Base-by-base conservation (phyloP, 192 early-diverging fungal species). In the Entophlyctis luteolus region DNA sequence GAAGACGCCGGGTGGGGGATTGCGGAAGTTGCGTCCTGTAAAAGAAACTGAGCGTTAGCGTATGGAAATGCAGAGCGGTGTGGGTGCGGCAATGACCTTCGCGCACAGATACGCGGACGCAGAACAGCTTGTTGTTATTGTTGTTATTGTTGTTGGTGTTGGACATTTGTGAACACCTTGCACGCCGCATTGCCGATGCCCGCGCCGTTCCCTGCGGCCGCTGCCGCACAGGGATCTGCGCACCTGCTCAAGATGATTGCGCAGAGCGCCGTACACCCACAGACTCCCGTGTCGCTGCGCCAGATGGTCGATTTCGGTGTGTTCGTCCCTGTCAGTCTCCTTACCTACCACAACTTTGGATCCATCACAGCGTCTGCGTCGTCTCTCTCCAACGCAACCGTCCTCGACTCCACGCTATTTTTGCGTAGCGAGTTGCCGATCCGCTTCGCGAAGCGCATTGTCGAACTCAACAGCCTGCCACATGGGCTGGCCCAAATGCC, bases 271-370 rank as follows among this genome's bases (percentile, higher is more conserved):
- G 59, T 46, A 66, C 87, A 92, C 48, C 93, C 92, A 47, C 95
- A 94, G 71, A 98, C 95, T 1, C 89, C 90, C 16, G 93, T 98
- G 23, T 95, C 93, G 28, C 79, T 98, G 48, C 84, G 84, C 57
- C 91, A 98, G 75, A 94, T 98, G 91, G 93, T 95, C 50, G 84
- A 94, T 82, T 98, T 95, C 86, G 93, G 94, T 84, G 80, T 48
- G 75, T 54, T 67, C 36, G 27, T 12, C n/a, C 6, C 22, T 33
- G 27, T 34, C 22, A 12, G 10, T 14, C 18, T 8, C 65, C 20
- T 14, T 39, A 38, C 23, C 25, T 31, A 34, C 10, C 31, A n/a
- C 22, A 27, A 32, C 23, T 0, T 32, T 12, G 3, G 18, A 29
- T 3, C 27, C 31, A 23, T 29, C 48, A 2, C 37, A 29, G 34